Percentiles rank a stretch among this genome's conserved stretches.
phyloP scores from a whole-genome alignment of 495 filamentous ascomycete genomes.

The Daldinia concentrica region DNA sequence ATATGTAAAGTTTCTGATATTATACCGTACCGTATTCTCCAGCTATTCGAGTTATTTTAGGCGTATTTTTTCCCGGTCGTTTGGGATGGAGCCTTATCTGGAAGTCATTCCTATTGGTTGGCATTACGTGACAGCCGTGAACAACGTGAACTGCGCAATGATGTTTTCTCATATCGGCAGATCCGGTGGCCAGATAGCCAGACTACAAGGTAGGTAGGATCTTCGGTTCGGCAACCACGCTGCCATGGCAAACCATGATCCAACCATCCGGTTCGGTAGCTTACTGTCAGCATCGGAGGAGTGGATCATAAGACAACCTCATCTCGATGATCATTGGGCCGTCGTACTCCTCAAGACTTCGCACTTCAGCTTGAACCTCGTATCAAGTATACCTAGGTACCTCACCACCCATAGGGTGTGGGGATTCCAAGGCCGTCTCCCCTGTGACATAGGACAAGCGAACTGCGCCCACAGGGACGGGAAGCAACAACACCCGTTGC shows the following conservation, averaged over 20 bases:
- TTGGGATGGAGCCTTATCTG: conserved; percentile 1
- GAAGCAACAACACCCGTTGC: conserved; percentile 1
- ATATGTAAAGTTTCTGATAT: background rate
- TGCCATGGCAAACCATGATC: conserved; percentile 30
- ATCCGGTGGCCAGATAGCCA: background rate
- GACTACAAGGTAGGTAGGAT: conserved; percentile 18
- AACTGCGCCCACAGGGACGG: background rate
- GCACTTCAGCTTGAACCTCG: conserved; percentile 11
- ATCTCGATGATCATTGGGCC: conserved; percentile 15
- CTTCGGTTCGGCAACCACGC: conserved; percentile 19
- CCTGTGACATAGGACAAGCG: background rate
- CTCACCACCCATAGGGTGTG: conserved; percentile 1
- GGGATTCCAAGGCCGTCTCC: background rate
- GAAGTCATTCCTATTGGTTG: background rate
- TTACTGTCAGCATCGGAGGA: conserved; percentile 11
- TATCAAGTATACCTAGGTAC: conserved; percentile 9
- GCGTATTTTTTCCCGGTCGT: background rate
- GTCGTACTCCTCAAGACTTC: background rate
- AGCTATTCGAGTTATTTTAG: background rate
- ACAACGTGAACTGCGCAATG: background rate
- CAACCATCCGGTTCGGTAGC: conserved; percentile 22
- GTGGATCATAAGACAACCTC: background rate
- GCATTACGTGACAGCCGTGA: conserved; percentile 5
- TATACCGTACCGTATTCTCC: background rate
- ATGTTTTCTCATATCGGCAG: conserved; percentile 7